These are phyloP conservation scores for Podila clonocystis DNA, from an alignment of 192 early-diverging fungal species.

Conservation along the genomic window DNA sequence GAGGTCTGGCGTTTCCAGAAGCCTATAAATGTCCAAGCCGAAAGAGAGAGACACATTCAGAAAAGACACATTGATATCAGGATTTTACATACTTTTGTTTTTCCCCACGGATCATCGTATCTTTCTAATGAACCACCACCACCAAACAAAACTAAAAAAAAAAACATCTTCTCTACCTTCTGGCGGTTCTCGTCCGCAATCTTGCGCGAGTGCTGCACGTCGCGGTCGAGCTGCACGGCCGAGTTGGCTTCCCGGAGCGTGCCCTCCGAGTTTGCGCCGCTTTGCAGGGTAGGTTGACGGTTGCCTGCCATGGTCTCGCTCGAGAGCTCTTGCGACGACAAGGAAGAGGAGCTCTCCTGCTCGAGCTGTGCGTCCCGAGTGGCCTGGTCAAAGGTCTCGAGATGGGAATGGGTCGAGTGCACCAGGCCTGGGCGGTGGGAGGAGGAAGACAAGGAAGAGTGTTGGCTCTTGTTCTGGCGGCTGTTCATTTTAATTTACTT, in stretches of 20 bases:
- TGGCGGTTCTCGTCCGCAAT: conserved; percentile 25
- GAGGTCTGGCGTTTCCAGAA: background rate
- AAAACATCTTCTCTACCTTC: conserved; percentile 6
- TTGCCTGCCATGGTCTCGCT: background rate
- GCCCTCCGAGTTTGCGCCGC: background rate
- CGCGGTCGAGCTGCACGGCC: conserved; percentile 37
- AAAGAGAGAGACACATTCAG: background rate
- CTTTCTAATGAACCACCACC: background rate
- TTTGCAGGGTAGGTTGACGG: background rate
- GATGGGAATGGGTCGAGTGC: conserved; percentile 34
- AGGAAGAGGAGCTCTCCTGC: background rate
- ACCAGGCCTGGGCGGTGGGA: background rate
- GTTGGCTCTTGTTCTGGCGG: conserved; percentile 5
- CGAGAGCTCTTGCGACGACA: background rate
- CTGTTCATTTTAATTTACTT: background rate
- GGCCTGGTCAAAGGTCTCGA: conserved; percentile 48
- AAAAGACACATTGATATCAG: background rate
- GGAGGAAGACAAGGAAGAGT: background rate
- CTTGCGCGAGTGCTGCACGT: conserved; percentile 28
- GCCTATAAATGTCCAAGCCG: background rate
- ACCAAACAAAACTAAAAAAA: background rate
- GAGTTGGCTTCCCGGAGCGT: conserved; percentile 17
- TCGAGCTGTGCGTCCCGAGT: conserved; percentile 24
- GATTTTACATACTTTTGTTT: background rate
- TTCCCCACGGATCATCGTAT: background rate